These are phyloP conservation scores for Alternaria arbusti DNA, from an alignment of 2,329 filamentous ascomycete genomes.

Conservation along the genomic window DNA sequence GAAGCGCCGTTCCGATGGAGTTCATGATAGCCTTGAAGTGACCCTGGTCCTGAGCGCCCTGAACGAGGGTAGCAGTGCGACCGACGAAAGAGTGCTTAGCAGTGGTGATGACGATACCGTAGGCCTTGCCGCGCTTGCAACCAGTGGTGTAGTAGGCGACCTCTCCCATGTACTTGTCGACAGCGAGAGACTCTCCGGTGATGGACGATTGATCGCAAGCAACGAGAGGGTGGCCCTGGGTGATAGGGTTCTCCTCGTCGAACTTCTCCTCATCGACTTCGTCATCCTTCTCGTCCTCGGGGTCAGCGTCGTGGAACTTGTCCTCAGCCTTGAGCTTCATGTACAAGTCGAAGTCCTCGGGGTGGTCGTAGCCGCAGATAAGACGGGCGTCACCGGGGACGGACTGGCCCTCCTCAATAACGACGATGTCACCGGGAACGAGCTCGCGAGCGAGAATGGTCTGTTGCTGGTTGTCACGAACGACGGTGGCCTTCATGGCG, in stretches of 20 bases:
- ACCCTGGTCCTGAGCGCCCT: constrained; percentile 76
- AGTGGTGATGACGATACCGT: constrained; percentile 70
- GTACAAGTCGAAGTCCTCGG: constrained; percentile 71
- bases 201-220: constrained; percentile 81
- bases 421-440: constrained; percentile 76
- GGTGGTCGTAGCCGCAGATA: constrained; percentile 74
- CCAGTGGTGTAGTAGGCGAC: constrained; percentile 79
- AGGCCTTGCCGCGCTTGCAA: constrained; percentile 81
- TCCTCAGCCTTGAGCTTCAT: constrained; percentile 65
- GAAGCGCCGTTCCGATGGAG: constrained; percentile 75
- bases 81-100: constrained; percentile 78
- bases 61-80: constrained; percentile 74
- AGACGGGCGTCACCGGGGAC: constrained; percentile 73
- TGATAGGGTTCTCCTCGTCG: constrained; percentile 59
- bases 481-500: constrained; percentile 72
- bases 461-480: constrained; percentile 71
- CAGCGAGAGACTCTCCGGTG: constrained; percentile 79
- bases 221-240: constrained; percentile 70
- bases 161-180: constrained; percentile 81
- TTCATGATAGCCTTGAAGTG: constrained; percentile 77
- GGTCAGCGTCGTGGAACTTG: constrained; percentile 62
- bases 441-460: constrained; percentile 76
- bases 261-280: constrained; percentile 66
- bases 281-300: constrained; percentile 65
- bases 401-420: constrained; percentile 74